Evolutionary conservation across 257 asterid species (phyloP).

Genomic region (Primulina huaijiensis): DNA sequence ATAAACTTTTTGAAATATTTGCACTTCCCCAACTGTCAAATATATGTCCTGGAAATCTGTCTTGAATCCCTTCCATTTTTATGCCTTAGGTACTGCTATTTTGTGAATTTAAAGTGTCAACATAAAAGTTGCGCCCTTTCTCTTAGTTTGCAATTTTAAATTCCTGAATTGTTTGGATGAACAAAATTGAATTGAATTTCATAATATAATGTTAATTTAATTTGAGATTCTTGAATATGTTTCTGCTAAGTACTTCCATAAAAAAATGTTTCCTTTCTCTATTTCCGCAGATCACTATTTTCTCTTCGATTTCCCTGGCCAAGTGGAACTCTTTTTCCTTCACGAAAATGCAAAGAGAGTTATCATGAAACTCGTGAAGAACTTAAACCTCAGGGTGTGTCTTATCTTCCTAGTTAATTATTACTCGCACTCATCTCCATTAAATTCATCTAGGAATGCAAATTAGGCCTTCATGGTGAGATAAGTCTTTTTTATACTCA

Average conservation of each 20-base stretch:
- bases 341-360: conserved; percentile 75
- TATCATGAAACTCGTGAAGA: conserved; percentile 80
- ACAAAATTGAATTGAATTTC: background rate
- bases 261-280: conserved; percentile 22
- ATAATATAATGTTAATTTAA: background rate
- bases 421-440: conserved; percentile 12
- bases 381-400: conserved; percentile 75
- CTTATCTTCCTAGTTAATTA: conserved; percentile 20
- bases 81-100: too few species aligned
- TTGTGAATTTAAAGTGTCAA: too few species aligned
- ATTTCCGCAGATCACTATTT: conserved; percentile 85
- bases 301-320: conserved; percentile 97
- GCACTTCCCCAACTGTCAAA: too few species aligned
- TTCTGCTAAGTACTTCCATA: conserved; percentile 8
- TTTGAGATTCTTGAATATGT: conserved; percentile 15
- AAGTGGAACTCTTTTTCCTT: conserved; percentile 96
- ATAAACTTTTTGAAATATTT: too few species aligned
- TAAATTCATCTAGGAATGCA: conserved; percentile 15
- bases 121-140: too few species aligned
- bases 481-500: background rate
- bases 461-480: conserved; percentile 9
- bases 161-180: too few species aligned
- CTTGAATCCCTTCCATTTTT: too few species aligned
- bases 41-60: too few species aligned
- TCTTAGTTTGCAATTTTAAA: too few species aligned